Evolutionary conservation across 441 rosid species (phyloP).

Genomic region (Populus hybrid): DNA sequence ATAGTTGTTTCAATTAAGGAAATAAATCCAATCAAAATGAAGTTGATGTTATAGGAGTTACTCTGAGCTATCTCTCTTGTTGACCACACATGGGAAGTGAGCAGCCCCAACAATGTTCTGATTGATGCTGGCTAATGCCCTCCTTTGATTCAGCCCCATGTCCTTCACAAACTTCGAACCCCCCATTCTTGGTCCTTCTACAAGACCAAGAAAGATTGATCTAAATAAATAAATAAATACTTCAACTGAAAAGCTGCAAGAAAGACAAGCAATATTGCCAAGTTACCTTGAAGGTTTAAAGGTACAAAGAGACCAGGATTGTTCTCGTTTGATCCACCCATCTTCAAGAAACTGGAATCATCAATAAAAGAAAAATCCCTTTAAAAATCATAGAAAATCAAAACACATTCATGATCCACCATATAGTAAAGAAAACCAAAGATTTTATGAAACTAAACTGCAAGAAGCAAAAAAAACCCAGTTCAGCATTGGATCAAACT

Average conservation of each 20-base stretch:
- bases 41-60: constrained; percentile 26
- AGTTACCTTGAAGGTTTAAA: constrained; percentile 43
- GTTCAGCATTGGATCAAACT: neutral
- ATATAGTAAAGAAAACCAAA: neutral
- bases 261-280: neutral
- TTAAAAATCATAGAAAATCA: constrained; percentile 6
- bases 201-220: neutral
- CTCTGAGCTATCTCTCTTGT: constrained; percentile 66
- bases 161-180: constrained; percentile 52
- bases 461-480: neutral
- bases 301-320: constrained; percentile 55
- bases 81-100: constrained; percentile 55
- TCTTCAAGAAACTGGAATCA: constrained; percentile 18
- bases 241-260: neutral
- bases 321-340: constrained; percentile 76
- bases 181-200: constrained; percentile 46
- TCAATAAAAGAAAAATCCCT: constrained; percentile 18
- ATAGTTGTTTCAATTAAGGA: neutral
- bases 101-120: constrained; percentile 56
- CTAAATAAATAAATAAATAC: neutral
- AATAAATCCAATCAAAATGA: neutral
- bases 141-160: constrained; percentile 41
- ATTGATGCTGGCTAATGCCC: constrained; percentile 70
- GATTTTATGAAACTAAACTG: neutral
- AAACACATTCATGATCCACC: constrained; percentile 6